These are phyloP conservation scores for Ramalina intermedia DNA, from an alignment of 495 filamentous ascomycete species.

Conservation along the genomic window DNA sequence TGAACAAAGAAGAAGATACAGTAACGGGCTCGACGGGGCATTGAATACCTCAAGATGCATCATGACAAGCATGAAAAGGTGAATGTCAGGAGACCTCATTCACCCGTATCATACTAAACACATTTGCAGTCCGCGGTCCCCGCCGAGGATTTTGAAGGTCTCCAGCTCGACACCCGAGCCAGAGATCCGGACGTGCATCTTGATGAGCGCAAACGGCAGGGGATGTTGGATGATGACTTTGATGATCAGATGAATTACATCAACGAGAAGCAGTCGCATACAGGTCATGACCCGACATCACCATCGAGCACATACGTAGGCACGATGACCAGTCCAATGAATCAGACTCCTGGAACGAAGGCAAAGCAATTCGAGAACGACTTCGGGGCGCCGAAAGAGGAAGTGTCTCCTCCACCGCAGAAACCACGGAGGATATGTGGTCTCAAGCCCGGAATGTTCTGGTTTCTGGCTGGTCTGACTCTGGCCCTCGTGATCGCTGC, in stretches of 20 bases:
- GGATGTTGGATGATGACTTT: conserved; percentile 3
- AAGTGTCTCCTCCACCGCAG: neutral
- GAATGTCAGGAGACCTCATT: too few species aligned
- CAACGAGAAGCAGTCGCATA: conserved; percentile 9
- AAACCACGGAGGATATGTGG: conserved; percentile 12
- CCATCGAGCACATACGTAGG: conserved; percentile 1
- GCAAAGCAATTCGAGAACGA: neutral
- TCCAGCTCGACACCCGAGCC: conserved; percentile 15
- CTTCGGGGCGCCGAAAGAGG: neutral
- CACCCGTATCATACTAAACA: neutral
- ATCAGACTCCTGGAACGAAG: neutral
- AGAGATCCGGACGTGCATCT: conserved; percentile 6
- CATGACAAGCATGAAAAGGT: neutral
- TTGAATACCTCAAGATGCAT: neutral
- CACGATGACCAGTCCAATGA: neutral
- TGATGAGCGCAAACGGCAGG: conserved; percentile 2
- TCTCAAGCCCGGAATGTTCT: conserved; percentile 10
- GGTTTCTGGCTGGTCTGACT: conserved; percentile 10
- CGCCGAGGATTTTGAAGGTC: conserved; percentile 11
- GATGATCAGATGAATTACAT: conserved; percentile 2
- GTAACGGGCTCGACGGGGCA: too few species aligned
- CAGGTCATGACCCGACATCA: conserved; percentile 2
- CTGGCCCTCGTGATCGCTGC: conserved; percentile 10
- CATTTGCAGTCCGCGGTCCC: conserved; percentile 6
- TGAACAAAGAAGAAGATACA: too few species aligned